phyloP scores from a whole-genome alignment of 148 eudicot genomes.

The Chenopodium album region DNA sequence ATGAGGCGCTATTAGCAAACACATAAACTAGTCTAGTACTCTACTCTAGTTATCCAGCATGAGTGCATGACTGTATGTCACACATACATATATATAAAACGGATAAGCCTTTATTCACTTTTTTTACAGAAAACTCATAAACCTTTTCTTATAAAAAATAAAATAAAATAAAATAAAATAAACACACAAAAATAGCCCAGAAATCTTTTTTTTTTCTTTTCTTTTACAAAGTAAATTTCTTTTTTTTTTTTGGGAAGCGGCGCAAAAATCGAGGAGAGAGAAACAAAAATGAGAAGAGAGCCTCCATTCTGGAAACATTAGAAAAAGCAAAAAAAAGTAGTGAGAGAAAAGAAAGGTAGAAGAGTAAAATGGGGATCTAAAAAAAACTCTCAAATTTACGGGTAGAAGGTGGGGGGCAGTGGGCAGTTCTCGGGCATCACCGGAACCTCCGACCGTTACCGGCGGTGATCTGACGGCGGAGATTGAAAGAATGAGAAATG shows the following conservation, averaged over 20 bases:
- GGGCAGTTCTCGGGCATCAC: neutral
- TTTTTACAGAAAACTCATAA: no score
- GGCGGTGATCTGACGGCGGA: neutral
- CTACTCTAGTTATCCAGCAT: no score
- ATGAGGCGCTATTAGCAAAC: no score
- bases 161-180: no score
- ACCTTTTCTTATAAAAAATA: no score
- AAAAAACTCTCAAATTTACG: no score
- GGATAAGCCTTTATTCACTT: no score
- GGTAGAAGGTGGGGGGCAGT: neutral
- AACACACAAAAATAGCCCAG: no score
- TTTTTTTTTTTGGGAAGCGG: neutral
- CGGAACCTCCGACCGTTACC: constrained; percentile 11
- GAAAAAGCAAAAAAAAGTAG: neutral
- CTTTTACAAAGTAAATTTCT: neutral
- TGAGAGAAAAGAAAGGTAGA: neutral
- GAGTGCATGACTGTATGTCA: no score
- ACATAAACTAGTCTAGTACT: no score
- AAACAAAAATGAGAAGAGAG: neutral
- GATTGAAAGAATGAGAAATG: neutral
- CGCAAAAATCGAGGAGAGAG: constrained; percentile 4
- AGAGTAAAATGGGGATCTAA: constrained; percentile 16
- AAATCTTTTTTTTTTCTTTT: neutral
- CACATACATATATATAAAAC: no score
- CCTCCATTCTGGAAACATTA: constrained; percentile 15